Conservation (phyloP, 2,329 filamentous ascomycete genomes). For the Cladosporium sp. region DNA sequence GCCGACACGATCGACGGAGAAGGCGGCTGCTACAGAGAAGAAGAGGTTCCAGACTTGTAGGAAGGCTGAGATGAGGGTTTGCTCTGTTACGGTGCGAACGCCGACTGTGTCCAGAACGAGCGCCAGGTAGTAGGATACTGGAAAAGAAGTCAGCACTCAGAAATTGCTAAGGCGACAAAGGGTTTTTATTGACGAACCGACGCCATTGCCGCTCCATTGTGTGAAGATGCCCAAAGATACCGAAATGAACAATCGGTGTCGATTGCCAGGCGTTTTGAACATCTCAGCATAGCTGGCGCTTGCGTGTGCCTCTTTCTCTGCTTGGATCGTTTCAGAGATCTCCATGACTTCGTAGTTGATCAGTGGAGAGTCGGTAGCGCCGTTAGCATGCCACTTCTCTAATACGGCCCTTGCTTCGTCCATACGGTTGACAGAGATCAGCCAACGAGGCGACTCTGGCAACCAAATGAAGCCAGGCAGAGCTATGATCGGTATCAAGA, state of each 20-base stretch:
- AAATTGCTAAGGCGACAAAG: too few species aligned
- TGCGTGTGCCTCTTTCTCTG: conserved; percentile 8
- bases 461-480: conserved; percentile 50
- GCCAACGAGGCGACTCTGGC: conserved; percentile 50
- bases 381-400: conserved; percentile 40
- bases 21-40: conserved; percentile 35
- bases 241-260: conserved; percentile 48
- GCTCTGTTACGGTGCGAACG: conserved; percentile 22
- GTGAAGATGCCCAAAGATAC: conserved; percentile 15
- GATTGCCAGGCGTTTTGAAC: conserved; percentile 50
- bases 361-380: conserved; percentile 40
- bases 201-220: conserved; percentile 28
- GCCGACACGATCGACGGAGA: conserved; percentile 36
- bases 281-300: conserved; percentile 43
- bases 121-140: conserved; percentile 23
- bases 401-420: conserved; percentile 58
- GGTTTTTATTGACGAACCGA: background rate
- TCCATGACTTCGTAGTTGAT: conserved; percentile 57
- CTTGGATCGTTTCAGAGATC: conserved; percentile 52
- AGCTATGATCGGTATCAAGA: conserved; percentile 48
- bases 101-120: conserved; percentile 28
- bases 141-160: too few species aligned
- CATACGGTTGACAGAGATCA: conserved; percentile 38
- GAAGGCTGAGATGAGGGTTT: conserved; percentile 24
- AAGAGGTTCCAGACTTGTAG: conserved; percentile 43